Conservation (phyloP, 139 green algal species). For the Picochlorum sp. region DNA sequence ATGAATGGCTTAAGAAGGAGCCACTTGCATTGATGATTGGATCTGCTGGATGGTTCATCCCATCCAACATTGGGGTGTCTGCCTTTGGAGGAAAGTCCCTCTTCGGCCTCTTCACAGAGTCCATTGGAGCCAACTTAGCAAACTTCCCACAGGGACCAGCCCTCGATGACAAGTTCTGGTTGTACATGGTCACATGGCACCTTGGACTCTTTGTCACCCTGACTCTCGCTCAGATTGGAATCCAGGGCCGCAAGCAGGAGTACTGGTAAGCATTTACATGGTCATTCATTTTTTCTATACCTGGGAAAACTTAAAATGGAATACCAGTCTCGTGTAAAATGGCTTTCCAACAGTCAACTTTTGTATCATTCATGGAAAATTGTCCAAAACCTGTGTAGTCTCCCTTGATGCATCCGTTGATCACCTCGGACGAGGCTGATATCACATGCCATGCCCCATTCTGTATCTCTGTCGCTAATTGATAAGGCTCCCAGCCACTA, state of each 20-base stretch:
- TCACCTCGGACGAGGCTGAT: constrained; percentile 8
- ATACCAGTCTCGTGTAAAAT: constrained; percentile 5
- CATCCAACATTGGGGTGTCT: constrained; percentile 49
- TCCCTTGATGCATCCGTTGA: constrained; percentile 21
- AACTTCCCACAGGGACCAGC: constrained; percentile 72
- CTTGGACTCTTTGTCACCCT: constrained; percentile 54
- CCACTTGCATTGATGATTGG: constrained; percentile 19
- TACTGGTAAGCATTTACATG: constrained; percentile 8
- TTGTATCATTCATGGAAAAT: not conserved
- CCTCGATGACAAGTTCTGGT: constrained; percentile 32
- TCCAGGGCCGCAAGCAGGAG: constrained; percentile 32
- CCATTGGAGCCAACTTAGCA: constrained; percentile 61
- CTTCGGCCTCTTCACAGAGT: constrained; percentile 59
- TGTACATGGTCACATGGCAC: constrained; percentile 55
- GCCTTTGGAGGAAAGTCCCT: constrained; percentile 61
- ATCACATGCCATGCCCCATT: constrained; percentile 13
- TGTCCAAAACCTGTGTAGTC: constrained; percentile 1
- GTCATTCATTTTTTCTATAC: not conserved
- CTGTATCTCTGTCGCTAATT: constrained; percentile 21
- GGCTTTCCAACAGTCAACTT: constrained; percentile 1
- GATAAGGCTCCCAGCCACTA: constrained; percentile 22
- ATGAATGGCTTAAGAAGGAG: constrained; percentile 39
- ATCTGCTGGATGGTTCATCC: constrained; percentile 53
- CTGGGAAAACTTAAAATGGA: no score
- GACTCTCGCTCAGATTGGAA: constrained; percentile 54